Conservation (phyloP, 1,284 basidiomycete genomes). For the Puccinia hordei region DNA sequence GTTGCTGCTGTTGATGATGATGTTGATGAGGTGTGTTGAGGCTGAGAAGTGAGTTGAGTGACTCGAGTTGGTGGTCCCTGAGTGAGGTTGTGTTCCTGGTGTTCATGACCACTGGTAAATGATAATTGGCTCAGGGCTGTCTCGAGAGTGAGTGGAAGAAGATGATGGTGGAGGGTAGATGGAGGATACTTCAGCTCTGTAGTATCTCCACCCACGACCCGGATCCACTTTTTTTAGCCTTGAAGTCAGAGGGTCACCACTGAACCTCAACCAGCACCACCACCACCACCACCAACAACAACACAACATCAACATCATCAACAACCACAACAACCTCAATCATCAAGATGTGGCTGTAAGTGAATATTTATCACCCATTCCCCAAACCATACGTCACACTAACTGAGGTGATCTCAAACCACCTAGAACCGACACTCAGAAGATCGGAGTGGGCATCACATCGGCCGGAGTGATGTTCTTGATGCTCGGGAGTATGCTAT, state of each 20-base stretch:
- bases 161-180: not conserved
- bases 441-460: constrained; percentile 77
- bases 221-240: not conserved
- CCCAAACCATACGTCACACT: too few species aligned
- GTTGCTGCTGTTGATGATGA: not conserved
- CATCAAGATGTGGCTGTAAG: constrained; percentile 17
- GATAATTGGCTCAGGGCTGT: not conserved
- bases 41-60: constrained; percentile 70
- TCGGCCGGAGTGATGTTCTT: constrained; percentile 97
- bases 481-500: constrained; percentile 88
- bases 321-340: not conserved
- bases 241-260: not conserved
- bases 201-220: not conserved
- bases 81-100: constrained; percentile 62
- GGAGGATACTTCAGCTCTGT: not conserved
- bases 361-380: not conserved
- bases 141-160: not conserved
- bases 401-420: not conserved
- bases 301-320: not conserved
- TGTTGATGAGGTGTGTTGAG: constrained; percentile 62
- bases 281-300: not conserved
- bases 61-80: constrained; percentile 76
- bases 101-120: not conserved
- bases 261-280: not conserved
- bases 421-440: constrained; percentile 22